Conservation (phyloP, 192 early-diverging fungal species). For the Coemansia aciculifera region DNA sequence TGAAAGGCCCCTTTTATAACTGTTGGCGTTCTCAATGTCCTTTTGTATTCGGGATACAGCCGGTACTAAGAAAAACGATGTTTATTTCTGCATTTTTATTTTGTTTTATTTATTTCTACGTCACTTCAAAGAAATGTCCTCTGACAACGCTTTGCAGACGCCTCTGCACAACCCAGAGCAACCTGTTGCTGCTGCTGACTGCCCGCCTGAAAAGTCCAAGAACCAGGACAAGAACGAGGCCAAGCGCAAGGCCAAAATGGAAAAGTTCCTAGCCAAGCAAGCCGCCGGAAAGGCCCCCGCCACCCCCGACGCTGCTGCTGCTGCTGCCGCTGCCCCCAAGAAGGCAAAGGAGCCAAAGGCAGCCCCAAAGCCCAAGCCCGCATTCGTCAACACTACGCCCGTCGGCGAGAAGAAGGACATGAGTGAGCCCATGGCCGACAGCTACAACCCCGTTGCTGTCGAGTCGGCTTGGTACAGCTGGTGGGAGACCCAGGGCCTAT, state of each 20-base stretch:
- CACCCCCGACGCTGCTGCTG: not conserved
- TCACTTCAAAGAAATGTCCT: not conserved
- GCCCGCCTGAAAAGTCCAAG: constrained; percentile 59
- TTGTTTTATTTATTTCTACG: no score
- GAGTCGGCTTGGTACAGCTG: constrained; percentile 96
- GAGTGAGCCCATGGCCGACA: constrained; percentile 69
- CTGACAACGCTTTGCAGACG: constrained; percentile 4
- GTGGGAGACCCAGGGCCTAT: constrained; percentile 94
- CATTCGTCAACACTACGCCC: constrained; percentile 82
- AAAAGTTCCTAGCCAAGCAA: constrained; percentile 90
- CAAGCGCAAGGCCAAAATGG: constrained; percentile 86
- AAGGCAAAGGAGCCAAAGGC: constrained; percentile 59
- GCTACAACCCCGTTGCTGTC: constrained; percentile 88
- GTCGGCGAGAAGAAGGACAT: constrained; percentile 85
- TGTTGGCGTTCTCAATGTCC: no score
- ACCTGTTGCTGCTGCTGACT: not conserved
- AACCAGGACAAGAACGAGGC: constrained; percentile 91
- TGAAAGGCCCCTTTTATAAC: no score
- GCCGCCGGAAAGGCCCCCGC: constrained; percentile 42
- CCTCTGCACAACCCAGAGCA: not conserved
- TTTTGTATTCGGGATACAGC: no score
- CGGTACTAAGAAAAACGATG: no score
- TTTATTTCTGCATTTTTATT: no score
- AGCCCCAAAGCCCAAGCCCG: constrained; percentile 52
- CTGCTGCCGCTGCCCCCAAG: constrained; percentile 25